A percentile compares a stretch with the other conserved stretches of the same genome.
phyloP scores from a whole-genome alignment of 306 rosid species.

The Gleditsia sinensis region DNA sequence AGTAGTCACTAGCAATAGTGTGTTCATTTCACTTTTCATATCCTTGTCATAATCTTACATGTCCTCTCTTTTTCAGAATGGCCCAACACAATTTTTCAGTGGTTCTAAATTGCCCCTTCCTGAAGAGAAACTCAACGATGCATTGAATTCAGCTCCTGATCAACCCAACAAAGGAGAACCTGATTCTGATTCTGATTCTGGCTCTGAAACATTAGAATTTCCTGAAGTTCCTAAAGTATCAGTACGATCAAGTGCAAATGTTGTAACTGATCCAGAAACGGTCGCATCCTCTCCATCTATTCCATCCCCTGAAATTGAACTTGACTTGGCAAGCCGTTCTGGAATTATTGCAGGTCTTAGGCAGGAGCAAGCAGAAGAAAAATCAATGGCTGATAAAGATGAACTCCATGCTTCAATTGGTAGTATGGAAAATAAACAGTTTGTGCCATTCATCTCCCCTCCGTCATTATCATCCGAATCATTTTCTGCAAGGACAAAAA shows the following conservation, averaged over 20 bases:
- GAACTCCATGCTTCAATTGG: constrained; percentile 51
- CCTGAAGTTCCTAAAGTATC: constrained; percentile 83
- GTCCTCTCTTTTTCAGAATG: constrained; percentile 61
- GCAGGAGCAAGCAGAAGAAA: constrained; percentile 39
- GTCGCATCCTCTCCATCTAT: constrained; percentile 40
- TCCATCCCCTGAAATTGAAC: constrained; percentile 47
- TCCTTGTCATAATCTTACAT: background rate
- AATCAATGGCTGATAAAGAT: constrained; percentile 40
- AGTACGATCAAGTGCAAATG: constrained; percentile 45
- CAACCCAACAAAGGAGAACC: constrained; percentile 47
- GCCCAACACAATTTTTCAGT: constrained; percentile 63
- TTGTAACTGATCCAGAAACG: constrained; percentile 57
- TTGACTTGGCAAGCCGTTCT: constrained; percentile 39
- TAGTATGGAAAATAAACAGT: constrained; percentile 61
- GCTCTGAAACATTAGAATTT: constrained; percentile 64
- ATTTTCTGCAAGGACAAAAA: constrained; percentile 45
- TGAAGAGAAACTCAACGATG: constrained; percentile 65
- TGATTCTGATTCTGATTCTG: constrained; percentile 81
- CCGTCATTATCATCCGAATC: constrained; percentile 62
- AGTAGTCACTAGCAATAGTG: constrained; percentile 1
- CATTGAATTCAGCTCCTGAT: constrained; percentile 39
- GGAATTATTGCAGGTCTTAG: constrained; percentile 36
- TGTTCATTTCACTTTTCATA: constrained; percentile 27
- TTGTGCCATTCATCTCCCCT: constrained; percentile 77
- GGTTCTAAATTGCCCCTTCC: constrained; percentile 79